These are phyloP conservation scores for Alliaria petiolata DNA, from an alignment of 345 rosid species.

Conservation along the genomic window DNA sequence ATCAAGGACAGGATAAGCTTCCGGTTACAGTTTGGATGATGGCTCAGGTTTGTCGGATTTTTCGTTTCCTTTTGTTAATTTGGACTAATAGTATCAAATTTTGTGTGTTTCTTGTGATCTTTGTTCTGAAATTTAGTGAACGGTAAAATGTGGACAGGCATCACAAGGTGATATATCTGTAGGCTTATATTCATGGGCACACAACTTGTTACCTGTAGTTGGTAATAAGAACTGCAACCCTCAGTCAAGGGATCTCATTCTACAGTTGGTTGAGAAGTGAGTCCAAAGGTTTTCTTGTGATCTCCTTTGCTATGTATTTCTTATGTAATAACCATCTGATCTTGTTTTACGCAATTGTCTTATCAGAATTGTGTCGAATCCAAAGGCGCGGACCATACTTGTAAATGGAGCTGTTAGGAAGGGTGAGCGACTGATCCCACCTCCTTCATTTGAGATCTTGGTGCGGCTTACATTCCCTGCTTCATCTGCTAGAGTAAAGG, in stretches of 20 bases:
- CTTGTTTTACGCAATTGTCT: not conserved
- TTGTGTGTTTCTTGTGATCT: not conserved
- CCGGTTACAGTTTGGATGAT: slow-evolving; percentile 66
- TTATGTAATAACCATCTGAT: no score
- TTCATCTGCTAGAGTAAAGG: slow-evolving; percentile 65
- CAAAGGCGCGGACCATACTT: slow-evolving; percentile 62
- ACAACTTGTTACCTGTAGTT: slow-evolving; percentile 50
- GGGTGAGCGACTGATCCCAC: slow-evolving; percentile 71
- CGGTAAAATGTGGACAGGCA: slow-evolving; percentile 46
- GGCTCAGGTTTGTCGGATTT: slow-evolving; percentile 54
- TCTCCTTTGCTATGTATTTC: not conserved
- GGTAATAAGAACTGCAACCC: slow-evolving; percentile 54
- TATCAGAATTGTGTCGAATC: slow-evolving; percentile 53
- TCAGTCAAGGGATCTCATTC: slow-evolving; percentile 65
- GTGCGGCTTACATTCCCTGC: slow-evolving; percentile 62
- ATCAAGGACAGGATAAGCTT: slow-evolving; percentile 79
- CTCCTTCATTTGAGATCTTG: slow-evolving; percentile 56
- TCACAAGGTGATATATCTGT: slow-evolving; percentile 66
- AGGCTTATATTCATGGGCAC: slow-evolving; percentile 61
- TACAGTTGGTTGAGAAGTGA: slow-evolving; percentile 58
- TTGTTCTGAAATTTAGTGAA: slow-evolving; percentile 2
- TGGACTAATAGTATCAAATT: no score
- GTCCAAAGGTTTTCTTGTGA: not conserved
- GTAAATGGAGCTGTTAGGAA: slow-evolving; percentile 70
- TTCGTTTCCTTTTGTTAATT: not conserved